phyloP scores from a whole-genome alignment of 2,329 filamentous ascomycete genomes.

The Trichoderma pleuroti region DNA sequence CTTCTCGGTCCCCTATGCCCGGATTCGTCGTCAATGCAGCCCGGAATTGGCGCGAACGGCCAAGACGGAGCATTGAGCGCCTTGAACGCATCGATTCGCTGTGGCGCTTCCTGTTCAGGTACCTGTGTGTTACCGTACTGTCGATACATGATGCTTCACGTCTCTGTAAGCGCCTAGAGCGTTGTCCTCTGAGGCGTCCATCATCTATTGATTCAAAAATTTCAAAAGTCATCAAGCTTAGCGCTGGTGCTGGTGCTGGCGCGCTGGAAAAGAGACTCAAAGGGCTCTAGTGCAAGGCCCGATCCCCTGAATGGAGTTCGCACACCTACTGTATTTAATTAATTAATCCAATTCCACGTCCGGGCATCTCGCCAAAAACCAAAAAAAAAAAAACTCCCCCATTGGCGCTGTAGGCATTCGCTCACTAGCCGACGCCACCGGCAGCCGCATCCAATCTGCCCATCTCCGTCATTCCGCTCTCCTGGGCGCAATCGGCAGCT shows the following conservation, averaged over 20 bases:
- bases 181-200: background rate
- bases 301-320: slow-evolving; percentile 2
- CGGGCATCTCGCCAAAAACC: background rate
- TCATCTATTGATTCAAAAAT: background rate
- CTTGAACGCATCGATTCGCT: background rate
- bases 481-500: slow-evolving; percentile 17
- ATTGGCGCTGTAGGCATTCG: background rate
- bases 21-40: slow-evolving; percentile 2
- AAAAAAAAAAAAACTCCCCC: background rate
- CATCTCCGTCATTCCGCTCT: slow-evolving; percentile 19
- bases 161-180: background rate
- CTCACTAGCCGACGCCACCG: slow-evolving; percentile 12
- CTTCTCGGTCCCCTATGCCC: background rate
- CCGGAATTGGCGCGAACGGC: slow-evolving; percentile 7
- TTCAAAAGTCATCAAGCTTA: background rate
- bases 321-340: background rate
- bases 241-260: background rate
- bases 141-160: background rate
- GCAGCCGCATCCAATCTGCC: slow-evolving; percentile 18
- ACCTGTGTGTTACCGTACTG: background rate
- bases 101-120: background rate
- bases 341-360: background rate
- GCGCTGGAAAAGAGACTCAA: background rate
- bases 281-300: slow-evolving; percentile 6
- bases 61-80: background rate